Percentiles rank a stretch among this genome's conserved stretches.
Conservation (phyloP, 2,329 filamentous ascomycete genomes). For the Fusarium albidum region DNA sequence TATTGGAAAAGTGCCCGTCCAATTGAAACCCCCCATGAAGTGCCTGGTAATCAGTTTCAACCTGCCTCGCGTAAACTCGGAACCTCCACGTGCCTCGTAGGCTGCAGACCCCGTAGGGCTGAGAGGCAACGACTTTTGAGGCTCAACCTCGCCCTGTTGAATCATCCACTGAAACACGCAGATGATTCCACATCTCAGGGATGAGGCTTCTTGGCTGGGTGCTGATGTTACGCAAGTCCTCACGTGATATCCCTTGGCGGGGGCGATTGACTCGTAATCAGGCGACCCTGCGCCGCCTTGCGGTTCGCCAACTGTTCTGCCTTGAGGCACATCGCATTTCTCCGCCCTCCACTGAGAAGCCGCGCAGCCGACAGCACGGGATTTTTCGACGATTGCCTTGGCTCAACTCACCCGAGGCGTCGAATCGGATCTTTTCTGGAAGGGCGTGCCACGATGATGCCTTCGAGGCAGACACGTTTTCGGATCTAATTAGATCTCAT, state of each 20-base stretch:
- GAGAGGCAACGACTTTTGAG: background rate
- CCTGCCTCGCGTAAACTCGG: no score
- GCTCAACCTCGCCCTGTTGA: background rate
- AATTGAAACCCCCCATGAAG: no score
- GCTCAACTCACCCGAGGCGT: background rate
- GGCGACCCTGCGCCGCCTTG: slow-evolving; percentile 4
- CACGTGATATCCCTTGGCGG: background rate
- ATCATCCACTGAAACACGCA: background rate
- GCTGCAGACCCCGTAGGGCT: no score
- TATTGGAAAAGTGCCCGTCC: no score
- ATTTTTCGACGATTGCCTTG: background rate
- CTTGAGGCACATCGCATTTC: slow-evolving; percentile 5
- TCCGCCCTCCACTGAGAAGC: background rate
- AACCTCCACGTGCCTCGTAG: no score
- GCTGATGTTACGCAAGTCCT: background rate
- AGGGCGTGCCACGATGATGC: background rate
- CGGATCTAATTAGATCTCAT: background rate
- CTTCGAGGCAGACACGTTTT: slow-evolving; percentile 15
- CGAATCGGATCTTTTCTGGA: slow-evolving; percentile 1
- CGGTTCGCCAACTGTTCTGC: slow-evolving; percentile 17
- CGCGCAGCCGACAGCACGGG: background rate
- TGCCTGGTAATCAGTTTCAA: no score
- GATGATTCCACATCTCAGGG: background rate
- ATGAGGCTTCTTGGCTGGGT: background rate
- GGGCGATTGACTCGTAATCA: slow-evolving; percentile 1